These are phyloP conservation scores for Rhizopogon roseolus DNA, from an alignment of 768 basidiomycete genomes.

Conservation along the genomic window DNA sequence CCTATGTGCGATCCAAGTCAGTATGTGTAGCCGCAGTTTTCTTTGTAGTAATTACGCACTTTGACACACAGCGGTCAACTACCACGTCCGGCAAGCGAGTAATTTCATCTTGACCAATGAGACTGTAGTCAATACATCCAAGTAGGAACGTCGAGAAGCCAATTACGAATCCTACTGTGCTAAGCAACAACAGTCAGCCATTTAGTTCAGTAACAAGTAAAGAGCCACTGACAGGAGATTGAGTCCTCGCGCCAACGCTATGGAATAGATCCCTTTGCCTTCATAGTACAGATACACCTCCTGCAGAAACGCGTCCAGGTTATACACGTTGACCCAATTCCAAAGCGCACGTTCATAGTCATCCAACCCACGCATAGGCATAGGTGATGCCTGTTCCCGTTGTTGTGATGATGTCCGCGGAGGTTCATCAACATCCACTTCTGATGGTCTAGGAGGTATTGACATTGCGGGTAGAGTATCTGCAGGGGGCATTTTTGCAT, in stretches of 20 bases:
- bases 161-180: constrained; percentile 97
- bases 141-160: constrained; percentile 96
- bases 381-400: constrained; percentile 23
- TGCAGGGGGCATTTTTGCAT: constrained; percentile 35
- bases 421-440: constrained; percentile 40
- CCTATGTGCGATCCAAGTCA: constrained; percentile 33
- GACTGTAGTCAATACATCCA: constrained; percentile 91
- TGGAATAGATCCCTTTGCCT: constrained; percentile 95
- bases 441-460: constrained; percentile 63
- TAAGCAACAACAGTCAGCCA: constrained; percentile 34
- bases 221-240: constrained; percentile 80
- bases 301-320: constrained; percentile 92
- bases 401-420: constrained; percentile 14
- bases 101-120: constrained; percentile 61
- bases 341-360: constrained; percentile 90
- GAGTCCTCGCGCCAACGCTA: constrained; percentile 84
- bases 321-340: constrained; percentile 99
- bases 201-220: constrained; percentile 9
- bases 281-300: constrained; percentile 96
- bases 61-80: constrained; percentile 77
- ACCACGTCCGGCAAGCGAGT: constrained; percentile 77
- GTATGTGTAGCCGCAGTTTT: background rate
- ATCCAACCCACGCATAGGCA: constrained; percentile 66
- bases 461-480: constrained; percentile 35
- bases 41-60: constrained; percentile 41